A percentile compares a stretch with the other conserved stretches of the same genome.
phyloP scores from a whole-genome alignment of 164 flowering plant species.

The Buxus sempervirens region DNA sequence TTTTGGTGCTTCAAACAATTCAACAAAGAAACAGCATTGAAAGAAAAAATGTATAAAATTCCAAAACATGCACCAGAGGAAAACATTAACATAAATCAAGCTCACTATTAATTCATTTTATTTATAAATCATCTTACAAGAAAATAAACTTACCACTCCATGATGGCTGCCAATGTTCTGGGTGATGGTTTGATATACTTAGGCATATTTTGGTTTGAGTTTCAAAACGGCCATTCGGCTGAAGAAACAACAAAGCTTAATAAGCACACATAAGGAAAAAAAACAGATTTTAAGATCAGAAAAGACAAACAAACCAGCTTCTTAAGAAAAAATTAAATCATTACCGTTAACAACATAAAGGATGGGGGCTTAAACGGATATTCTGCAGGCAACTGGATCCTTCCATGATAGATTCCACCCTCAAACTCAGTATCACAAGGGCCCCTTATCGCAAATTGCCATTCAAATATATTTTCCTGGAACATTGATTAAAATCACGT shows the following conservation, averaged over 20 bases:
- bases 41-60: no score
- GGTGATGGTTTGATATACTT: slow-evolving; percentile 96
- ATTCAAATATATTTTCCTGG: slow-evolving; percentile 97
- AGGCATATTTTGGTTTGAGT: slow-evolving; percentile 96
- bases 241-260: slow-evolving; percentile 19
- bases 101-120: not conserved
- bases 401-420: slow-evolving; percentile 95
- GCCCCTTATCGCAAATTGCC: slow-evolving; percentile 96
- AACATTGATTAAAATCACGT: not conserved
- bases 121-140: not conserved
- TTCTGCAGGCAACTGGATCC: slow-evolving; percentile 89
- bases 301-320: not conserved
- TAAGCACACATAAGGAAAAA: slow-evolving; percentile 4
- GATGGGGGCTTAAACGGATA: slow-evolving; percentile 97
- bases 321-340: not conserved
- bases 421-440: slow-evolving; percentile 88
- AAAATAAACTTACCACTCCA: slow-evolving; percentile 77
- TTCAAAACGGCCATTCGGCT: slow-evolving; percentile 98
- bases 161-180: slow-evolving; percentile 99
- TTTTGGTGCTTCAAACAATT: slow-evolving; percentile 4
- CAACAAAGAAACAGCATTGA: not conserved
- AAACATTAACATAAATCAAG: no score
- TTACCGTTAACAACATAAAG: slow-evolving; percentile 88
- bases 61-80: no score
- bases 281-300: not conserved